A percentile compares a stretch with the other conserved stretches of the same genome.
Evolutionary conservation across 208 protist genomes (phyloP).

Genomic region (Acanthamoeba lenticulata): DNA sequence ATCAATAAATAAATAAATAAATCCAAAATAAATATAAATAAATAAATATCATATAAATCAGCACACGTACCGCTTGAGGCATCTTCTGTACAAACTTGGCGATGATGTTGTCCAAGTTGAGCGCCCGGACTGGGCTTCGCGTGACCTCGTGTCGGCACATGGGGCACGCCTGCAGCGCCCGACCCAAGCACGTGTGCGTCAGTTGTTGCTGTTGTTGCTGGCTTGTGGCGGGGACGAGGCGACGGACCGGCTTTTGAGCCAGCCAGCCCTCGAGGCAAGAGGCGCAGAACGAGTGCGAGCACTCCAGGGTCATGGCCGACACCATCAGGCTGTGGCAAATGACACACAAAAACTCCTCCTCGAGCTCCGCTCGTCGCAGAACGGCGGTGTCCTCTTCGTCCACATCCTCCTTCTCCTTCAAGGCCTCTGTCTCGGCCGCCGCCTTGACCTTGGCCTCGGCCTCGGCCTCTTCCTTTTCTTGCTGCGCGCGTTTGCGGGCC

Average conservation of each 20-base stretch:
- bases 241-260: background rate
- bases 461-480: background rate
- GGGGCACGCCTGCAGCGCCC: conserved; percentile 12
- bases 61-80: background rate
- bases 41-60: no score
- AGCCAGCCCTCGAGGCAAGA: background rate
- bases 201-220: no score
- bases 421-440: no score
- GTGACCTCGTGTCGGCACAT: background rate
- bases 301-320: background rate
- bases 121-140: background rate
- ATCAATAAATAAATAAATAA: no score
- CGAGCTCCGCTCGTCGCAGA: background rate
- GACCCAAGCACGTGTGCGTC: no score
- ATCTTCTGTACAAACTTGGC: conserved; percentile 48
- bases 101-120: conserved; percentile 57
- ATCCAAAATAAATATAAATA: no score
- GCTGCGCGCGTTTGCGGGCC: no score
- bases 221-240: no score
- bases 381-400: no score
- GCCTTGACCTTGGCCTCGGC: background rate
- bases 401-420: no score
- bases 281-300: conserved; percentile 29
- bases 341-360: conserved; percentile 33
- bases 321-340: conserved; percentile 56